These are phyloP conservation scores for Eutrema yunnanense DNA, from an alignment of 345 rosid species.

Conservation along the genomic window DNA sequence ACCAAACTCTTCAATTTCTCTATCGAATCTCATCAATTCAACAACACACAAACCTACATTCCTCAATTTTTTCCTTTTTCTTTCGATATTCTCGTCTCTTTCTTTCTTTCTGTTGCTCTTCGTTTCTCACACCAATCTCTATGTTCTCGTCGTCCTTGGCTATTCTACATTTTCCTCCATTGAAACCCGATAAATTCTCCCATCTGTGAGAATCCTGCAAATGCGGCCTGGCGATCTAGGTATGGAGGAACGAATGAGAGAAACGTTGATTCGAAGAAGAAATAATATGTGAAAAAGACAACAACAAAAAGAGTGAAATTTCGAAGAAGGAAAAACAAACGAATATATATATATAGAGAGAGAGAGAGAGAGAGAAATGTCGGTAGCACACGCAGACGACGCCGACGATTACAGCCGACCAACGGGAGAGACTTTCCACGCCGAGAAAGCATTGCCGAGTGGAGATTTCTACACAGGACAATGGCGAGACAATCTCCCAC, in stretches of 20 bases:
- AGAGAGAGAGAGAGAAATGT: slow-evolving; percentile 46
- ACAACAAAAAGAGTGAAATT: slow-evolving; percentile 36
- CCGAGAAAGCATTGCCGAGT: slow-evolving; percentile 49
- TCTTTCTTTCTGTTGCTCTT: background rate
- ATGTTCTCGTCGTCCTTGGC: background rate
- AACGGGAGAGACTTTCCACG: slow-evolving; percentile 37
- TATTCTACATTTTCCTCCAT: slow-evolving; percentile 10
- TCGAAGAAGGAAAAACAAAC: slow-evolving; percentile 24
- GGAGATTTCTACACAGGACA: slow-evolving; percentile 91
- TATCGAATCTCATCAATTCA: background rate
- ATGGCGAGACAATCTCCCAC: slow-evolving; percentile 64
- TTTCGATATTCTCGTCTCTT: slow-evolving; percentile 9
- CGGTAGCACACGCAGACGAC: slow-evolving; percentile 90
- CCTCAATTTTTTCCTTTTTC: slow-evolving; percentile 10
- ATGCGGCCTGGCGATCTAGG: slow-evolving; percentile 10
- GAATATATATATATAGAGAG: too few relatives aligned
- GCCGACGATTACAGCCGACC: slow-evolving; percentile 55
- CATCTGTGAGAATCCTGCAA: background rate
- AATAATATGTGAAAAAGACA: slow-evolving; percentile 28
- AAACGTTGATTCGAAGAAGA: slow-evolving; percentile 11
- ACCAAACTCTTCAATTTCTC: slow-evolving; percentile 20
- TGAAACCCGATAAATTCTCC: slow-evolving; percentile 6
- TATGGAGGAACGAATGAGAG: slow-evolving; percentile 19
- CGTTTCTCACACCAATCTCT: slow-evolving; percentile 10
- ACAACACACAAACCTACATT: background rate